Conservation (phyloP, 148 eudicot species). For the Rheum nobile region DNA sequence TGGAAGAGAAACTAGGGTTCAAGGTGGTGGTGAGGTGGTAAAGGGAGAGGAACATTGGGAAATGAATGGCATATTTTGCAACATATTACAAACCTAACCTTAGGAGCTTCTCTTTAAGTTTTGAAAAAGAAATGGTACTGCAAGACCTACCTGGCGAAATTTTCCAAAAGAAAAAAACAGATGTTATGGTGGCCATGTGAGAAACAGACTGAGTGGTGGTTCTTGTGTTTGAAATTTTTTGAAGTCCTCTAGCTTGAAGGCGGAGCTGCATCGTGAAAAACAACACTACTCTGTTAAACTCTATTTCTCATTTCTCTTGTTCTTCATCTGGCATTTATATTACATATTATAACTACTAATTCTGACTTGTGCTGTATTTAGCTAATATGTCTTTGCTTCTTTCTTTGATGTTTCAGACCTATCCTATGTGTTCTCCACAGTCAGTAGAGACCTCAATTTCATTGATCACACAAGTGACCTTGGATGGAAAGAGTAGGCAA, state of each 20-base stretch:
- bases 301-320: not conserved
- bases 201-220: not conserved
- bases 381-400: constrained; percentile 5
- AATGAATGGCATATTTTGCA: too few relatives aligned
- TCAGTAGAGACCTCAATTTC: constrained; percentile 74
- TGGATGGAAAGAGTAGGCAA: constrained; percentile 91
- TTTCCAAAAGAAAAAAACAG: not conserved
- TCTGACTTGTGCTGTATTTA: not conserved
- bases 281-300: not conserved
- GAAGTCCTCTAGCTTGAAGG: not conserved
- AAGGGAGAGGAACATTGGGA: too few relatives aligned
- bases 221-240: not conserved
- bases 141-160: too few relatives aligned
- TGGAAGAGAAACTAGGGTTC: too few relatives aligned
- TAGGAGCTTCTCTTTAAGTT: too few relatives aligned
- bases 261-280: not conserved
- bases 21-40: too few relatives aligned
- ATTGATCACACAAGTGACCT: constrained; percentile 91
- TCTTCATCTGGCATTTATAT: not conserved
- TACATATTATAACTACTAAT: not conserved
- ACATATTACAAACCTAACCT: too few relatives aligned
- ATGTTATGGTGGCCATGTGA: not conserved
- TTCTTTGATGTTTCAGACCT: constrained; percentile 44
- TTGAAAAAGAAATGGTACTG: too few relatives aligned
- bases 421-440: constrained; percentile 65